phyloP scores from a whole-genome alignment of 2,329 filamentous ascomycete species.

The Cryphonectria carpinicola region DNA sequence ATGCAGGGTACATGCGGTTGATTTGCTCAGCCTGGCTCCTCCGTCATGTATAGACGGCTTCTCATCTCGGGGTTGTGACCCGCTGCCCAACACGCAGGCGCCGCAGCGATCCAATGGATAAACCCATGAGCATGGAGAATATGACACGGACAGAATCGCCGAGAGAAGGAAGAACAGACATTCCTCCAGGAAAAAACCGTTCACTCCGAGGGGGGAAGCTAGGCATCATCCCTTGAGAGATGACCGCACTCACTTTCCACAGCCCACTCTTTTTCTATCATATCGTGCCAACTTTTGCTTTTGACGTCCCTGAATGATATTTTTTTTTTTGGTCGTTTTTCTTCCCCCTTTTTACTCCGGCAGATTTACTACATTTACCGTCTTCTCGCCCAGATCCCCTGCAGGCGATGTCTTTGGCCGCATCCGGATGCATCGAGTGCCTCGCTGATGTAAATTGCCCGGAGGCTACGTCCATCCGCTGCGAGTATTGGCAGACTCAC shows the following conservation, averaged over 20 bases:
- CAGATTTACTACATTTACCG: constrained; percentile 1
- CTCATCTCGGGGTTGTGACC: neutral
- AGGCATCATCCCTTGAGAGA: neutral
- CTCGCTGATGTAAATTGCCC: constrained; percentile 10
- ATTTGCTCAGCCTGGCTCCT: neutral
- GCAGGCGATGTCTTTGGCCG: constrained; percentile 8
- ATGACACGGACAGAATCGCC: neutral
- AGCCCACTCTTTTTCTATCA: neutral
- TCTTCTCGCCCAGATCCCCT: constrained; percentile 13
- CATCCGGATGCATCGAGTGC: constrained; percentile 9
- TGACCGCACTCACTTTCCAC: neutral
- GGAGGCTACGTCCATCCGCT: neutral
- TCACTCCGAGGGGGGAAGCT: neutral
- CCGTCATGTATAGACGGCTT: neutral
- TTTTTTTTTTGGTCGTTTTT: neutral
- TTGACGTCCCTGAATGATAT: constrained; percentile 1
- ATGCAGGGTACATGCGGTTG: neutral
- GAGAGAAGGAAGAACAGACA: neutral
- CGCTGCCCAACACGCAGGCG: neutral
- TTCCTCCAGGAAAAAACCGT: neutral
- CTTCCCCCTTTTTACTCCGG: neutral
- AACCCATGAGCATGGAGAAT: neutral
- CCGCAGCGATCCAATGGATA: neutral
- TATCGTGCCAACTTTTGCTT: neutral
- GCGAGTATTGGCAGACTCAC: neutral